Percentiles rank a stretch among this genome's conserved stretches.
Conservation (phyloP, 495 filamentous ascomycete genomes). For the Lasiosphaeria hispida region DNA sequence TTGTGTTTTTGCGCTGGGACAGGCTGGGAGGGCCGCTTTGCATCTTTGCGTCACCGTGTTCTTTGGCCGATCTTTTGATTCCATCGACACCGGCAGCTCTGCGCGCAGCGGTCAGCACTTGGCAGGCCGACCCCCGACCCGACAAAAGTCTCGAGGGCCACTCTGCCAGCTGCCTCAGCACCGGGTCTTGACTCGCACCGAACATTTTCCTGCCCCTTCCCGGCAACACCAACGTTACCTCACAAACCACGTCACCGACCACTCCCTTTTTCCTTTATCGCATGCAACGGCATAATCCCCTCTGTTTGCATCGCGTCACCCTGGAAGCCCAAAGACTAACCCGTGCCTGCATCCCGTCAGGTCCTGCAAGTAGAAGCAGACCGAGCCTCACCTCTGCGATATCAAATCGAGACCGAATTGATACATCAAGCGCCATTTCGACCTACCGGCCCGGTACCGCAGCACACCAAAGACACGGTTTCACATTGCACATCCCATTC, state of each 20-base stretch:
- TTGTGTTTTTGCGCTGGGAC: too few relatives aligned
- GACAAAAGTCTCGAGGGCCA: neutral
- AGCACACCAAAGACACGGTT: too few relatives aligned
- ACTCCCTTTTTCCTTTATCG: neutral
- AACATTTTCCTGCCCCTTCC: neutral
- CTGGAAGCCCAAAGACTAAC: constrained; percentile 7
- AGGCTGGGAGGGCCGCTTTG: too few relatives aligned
- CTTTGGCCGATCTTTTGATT: too few relatives aligned
- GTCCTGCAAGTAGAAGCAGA: neutral
- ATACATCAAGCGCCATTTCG: too few relatives aligned
- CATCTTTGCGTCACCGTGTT: too few relatives aligned
- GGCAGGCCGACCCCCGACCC: neutral
- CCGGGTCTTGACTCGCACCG: constrained; percentile 10
- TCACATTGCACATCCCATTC: too few relatives aligned
- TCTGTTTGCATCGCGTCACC: neutral
- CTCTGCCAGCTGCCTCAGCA: neutral
- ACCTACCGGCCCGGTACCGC: too few relatives aligned
- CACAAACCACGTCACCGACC: neutral
- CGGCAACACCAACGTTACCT: too few relatives aligned
- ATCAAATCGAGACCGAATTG: too few relatives aligned
- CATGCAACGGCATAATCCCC: neutral
- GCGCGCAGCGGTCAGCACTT: neutral
- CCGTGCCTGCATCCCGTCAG: neutral
- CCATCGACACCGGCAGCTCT: neutral
- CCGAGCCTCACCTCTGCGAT: too few relatives aligned